Evolutionary conservation across 352 stramenopile genomes (phyloP).

Genomic region (Phytophthora foliorum): DNA sequence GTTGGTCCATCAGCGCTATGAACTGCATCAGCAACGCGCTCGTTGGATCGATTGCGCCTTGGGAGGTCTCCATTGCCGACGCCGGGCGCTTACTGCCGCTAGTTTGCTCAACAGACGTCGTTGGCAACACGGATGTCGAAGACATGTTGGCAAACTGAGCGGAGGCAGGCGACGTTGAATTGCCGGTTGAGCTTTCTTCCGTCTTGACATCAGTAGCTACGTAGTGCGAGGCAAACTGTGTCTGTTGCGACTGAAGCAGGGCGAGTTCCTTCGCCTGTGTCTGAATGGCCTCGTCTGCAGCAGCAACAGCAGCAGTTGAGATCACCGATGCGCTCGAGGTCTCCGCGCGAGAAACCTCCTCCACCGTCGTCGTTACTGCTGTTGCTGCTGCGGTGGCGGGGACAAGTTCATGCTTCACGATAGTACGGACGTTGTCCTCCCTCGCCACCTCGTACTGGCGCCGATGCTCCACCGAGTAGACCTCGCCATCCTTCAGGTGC

Average conservation of each 20-base stretch:
- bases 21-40: constrained; percentile 60
- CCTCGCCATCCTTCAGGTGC: constrained; percentile 80
- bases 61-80: constrained; percentile 34
- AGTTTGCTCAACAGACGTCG: constrained; percentile 11
- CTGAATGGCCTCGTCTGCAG: constrained; percentile 16
- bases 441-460: constrained; percentile 82
- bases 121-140: neutral
- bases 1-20: constrained; percentile 71
- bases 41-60: constrained; percentile 39
- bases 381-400: constrained; percentile 4
- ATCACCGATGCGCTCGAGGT: neutral
- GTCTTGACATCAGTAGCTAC: constrained; percentile 1
- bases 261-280: constrained; percentile 21
- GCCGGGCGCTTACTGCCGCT: constrained; percentile 42
- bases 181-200: constrained; percentile 2
- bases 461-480: constrained; percentile 82
- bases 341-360: constrained; percentile 14
- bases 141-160: neutral
- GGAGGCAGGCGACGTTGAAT: neutral
- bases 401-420: constrained; percentile 21
- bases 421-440: constrained; percentile 48
- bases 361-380: neutral
- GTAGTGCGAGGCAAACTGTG: constrained; percentile 13
- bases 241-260: constrained; percentile 14
- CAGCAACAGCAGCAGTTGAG: constrained; percentile 1